These are phyloP conservation scores for Brassica cretica DNA, from an alignment of 345 rosid genomes.

Conservation along the genomic window DNA sequence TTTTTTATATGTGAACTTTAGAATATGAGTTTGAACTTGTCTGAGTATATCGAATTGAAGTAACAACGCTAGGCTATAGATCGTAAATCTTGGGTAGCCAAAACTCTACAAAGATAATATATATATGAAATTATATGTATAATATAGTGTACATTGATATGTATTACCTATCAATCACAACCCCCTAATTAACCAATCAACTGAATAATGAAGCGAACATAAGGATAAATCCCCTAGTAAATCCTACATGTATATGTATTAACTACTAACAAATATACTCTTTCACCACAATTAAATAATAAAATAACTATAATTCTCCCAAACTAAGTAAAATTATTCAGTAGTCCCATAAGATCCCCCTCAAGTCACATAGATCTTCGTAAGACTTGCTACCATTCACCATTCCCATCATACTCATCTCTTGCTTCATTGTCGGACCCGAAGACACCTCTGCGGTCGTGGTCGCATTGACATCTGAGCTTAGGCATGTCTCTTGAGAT, in stretches of 20 bases:
- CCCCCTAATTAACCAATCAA: slow-evolving; percentile 34
- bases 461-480: slow-evolving; percentile 38
- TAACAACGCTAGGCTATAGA: slow-evolving; percentile 2
- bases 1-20: background rate
- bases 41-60: slow-evolving; percentile 1
- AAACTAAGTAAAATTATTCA: slow-evolving; percentile 1
- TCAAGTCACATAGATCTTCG: slow-evolving; percentile 38
- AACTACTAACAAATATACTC: slow-evolving; percentile 36
- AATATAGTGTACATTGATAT: slow-evolving; percentile 16
- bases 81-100: background rate
- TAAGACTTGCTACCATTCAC: slow-evolving; percentile 35
- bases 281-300: slow-evolving; percentile 29
- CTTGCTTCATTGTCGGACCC: slow-evolving; percentile 35
- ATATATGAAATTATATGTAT: slow-evolving; percentile 21
- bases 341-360: slow-evolving; percentile 38
- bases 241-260: slow-evolving; percentile 31
- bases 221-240: slow-evolving; percentile 30
- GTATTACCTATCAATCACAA: slow-evolving; percentile 28
- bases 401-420: slow-evolving; percentile 37
- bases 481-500: slow-evolving; percentile 41
- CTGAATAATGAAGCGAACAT: slow-evolving; percentile 23
- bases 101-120: slow-evolving; percentile 4
- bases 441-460: slow-evolving; percentile 35
- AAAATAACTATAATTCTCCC: slow-evolving; percentile 11
- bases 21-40: background rate